These are phyloP conservation scores for Xerocomus brunneocitrinus DNA, from an alignment of 768 basidiomycete species.

Conservation along the genomic window DNA sequence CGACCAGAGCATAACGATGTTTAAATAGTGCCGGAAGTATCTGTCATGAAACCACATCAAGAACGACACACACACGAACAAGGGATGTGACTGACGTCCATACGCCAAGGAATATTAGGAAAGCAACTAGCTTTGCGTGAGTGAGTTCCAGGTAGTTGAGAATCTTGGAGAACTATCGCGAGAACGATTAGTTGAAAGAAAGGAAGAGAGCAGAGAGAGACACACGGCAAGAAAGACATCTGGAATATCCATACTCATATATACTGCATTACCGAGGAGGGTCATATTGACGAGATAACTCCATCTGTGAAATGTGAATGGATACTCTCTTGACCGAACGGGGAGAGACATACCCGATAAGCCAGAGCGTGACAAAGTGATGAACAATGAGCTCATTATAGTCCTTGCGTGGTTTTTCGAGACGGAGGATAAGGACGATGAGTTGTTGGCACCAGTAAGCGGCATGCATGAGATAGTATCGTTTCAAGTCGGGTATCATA, in stretches of 20 bases:
- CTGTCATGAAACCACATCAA: conserved; percentile 34
- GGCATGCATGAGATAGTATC: conserved; percentile 90
- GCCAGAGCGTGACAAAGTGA: conserved; percentile 92
- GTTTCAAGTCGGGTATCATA: conserved; percentile 80
- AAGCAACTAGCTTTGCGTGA: conserved; percentile 56
- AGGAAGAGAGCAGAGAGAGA: conserved; percentile 2
- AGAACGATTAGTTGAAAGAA: not conserved
- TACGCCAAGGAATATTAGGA: conserved; percentile 57
- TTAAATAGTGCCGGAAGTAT: conserved; percentile 92
- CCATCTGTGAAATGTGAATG: conserved; percentile 50
- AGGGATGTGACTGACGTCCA: conserved; percentile 67
- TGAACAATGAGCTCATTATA: conserved; percentile 83
- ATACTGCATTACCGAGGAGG: conserved; percentile 85
- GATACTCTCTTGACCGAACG: not conserved
- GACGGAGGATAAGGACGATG: conserved; percentile 71
- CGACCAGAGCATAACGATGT: conserved; percentile 81
- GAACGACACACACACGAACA: not conserved
- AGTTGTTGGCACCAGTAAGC: conserved; percentile 96
- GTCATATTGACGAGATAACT: conserved; percentile 80
- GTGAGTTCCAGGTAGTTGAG: conserved; percentile 81
- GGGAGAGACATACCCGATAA: conserved; percentile 62
- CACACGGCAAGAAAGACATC: conserved; percentile 83
- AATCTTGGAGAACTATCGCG: conserved; percentile 68
- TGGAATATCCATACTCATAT: conserved; percentile 95
- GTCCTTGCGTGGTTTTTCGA: conserved; percentile 96